phyloP scores from a whole-genome alignment of 108 stramenopile species.

The Skeletonema tropicum region DNA sequence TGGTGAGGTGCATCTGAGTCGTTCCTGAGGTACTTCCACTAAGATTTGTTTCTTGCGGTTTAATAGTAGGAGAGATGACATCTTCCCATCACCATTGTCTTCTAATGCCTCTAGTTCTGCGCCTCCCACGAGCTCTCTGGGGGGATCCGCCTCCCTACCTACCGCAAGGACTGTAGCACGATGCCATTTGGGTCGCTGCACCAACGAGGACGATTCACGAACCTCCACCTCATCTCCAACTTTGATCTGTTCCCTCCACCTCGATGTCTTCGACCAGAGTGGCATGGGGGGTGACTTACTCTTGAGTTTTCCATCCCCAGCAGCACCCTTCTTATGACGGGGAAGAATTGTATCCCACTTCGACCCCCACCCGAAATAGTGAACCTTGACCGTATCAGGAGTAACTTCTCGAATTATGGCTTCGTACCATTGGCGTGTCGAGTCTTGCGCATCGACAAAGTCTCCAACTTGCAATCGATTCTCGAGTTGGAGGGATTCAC shows the following conservation, averaged over 20 bases:
- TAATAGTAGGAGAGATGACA: constrained; percentile 56
- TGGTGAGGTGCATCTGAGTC: constrained; percentile 23
- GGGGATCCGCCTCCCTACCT: constrained; percentile 43
- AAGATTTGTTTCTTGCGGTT: constrained; percentile 62
- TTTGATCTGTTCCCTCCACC: constrained; percentile 66
- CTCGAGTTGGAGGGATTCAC: constrained; percentile 60
- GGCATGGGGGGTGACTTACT: constrained; percentile 51
- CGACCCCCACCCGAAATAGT: constrained; percentile 82
- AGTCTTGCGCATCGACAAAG: constrained; percentile 84
- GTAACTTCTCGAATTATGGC: constrained; percentile 62
- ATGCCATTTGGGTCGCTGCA: constrained; percentile 76
- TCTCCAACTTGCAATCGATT: constrained; percentile 77
- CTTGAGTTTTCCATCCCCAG: constrained; percentile 9
- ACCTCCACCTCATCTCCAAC: constrained; percentile 71
- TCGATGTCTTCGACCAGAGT: constrained; percentile 63
- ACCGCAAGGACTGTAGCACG: constrained; percentile 60
- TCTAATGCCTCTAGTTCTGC: constrained; percentile 62
- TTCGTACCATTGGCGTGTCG: constrained; percentile 82
- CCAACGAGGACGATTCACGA: constrained; percentile 58
- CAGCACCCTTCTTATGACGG: constrained; percentile 32
- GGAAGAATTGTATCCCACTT: constrained; percentile 66
- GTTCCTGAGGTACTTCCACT: constrained; percentile 76
- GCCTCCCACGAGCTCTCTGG: constrained; percentile 52
- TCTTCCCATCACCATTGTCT: constrained; percentile 31
- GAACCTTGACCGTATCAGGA: constrained; percentile 68